Evolutionary conservation across 2,329 filamentous ascomycete species (phyloP), one percentile per base, ranked within the genome.

Genomic region (Penicillium sp.): DNA sequence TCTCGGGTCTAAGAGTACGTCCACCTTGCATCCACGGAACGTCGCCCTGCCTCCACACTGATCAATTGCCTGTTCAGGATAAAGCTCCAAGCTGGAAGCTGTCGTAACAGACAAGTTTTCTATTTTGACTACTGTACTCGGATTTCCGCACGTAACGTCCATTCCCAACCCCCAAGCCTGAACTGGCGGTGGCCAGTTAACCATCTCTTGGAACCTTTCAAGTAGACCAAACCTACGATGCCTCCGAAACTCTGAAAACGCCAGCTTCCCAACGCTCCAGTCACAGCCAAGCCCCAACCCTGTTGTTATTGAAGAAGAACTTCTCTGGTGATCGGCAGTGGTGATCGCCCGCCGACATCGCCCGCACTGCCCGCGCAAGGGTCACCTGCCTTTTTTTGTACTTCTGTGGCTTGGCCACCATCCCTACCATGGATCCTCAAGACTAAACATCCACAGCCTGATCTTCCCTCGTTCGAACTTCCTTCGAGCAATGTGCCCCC

Each of bases 401-500:
- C 15, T 11, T 49, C 50, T 5, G 28, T 31, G 28, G 28, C 28
- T 31, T 31, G 28, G 28, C 28, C 28, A 7, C 12, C 34, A 39
- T 25, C 42, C 20, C 34, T 56, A 6, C 52, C 41, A n/a, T 20
- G 20, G 20, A 20, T 25, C 39, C 15, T 14, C 14, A 6, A 48
- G n/a, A 37, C 20, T 15, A 1, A 1, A 1, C 8, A 22, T 14
- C 12, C 14, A 12, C 25, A 15, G 39, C 31, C 31, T 20, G 7
- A 17, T 25, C 7, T 35, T 25, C 22, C 35, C 14, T 12, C 45
- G 39, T 38, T 17, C 43, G 22, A 42, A 4, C 38, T 20, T 28
- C n/a, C 14, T 22, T 41, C 31, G 53, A 60, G 59, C 54, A 49
- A 69, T 69, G 66, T 64, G 20, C 43, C 31, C 25, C 37, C 37